These are phyloP conservation scores for Hypomontagnella monticulosa DNA, from an alignment of 495 filamentous ascomycete genomes.

Conservation along the genomic window DNA sequence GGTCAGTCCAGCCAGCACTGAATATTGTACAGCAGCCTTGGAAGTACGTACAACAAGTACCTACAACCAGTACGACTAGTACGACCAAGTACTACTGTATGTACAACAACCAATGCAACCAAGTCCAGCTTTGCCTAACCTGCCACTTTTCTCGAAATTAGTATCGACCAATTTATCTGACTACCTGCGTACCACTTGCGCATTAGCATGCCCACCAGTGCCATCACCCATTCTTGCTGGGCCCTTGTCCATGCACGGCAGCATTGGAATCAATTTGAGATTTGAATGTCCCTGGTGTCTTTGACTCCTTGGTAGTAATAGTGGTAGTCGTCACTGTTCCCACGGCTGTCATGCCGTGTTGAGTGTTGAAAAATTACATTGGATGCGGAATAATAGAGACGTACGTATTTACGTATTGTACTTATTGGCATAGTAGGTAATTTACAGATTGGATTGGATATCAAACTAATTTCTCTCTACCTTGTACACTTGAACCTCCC, in stretches of 20 bases:
- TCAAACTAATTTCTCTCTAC: slow-evolving; percentile 14
- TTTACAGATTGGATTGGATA: slow-evolving; percentile 8
- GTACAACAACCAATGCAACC: too few species aligned
- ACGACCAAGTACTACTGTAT: too few species aligned
- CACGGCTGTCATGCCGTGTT: slow-evolving; percentile 33
- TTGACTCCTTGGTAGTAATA: background rate
- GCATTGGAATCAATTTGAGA: slow-evolving; percentile 22
- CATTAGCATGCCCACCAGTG: slow-evolving; percentile 41
- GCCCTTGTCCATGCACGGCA: slow-evolving; percentile 38
- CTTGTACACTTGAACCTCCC: background rate
- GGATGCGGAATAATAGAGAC: slow-evolving; percentile 28
- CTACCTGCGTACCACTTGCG: slow-evolving; percentile 22
- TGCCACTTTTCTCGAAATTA: slow-evolving; percentile 40
- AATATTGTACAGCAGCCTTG: too few species aligned
- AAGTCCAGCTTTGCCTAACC: slow-evolving; percentile 20
- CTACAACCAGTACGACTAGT: too few species aligned
- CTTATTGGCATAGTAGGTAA: too few species aligned
- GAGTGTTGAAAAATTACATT: slow-evolving; percentile 40
- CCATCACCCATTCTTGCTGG: slow-evolving; percentile 36
- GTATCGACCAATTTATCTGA: slow-evolving; percentile 37
- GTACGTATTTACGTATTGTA: too few species aligned
- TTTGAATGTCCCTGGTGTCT: slow-evolving; percentile 28
- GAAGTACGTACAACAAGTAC: too few species aligned
- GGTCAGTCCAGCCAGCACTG: background rate
- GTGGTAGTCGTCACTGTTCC: background rate